Conservation (phyloP, 179 eudicot species). For the Corrigiola litoralis region DNA sequence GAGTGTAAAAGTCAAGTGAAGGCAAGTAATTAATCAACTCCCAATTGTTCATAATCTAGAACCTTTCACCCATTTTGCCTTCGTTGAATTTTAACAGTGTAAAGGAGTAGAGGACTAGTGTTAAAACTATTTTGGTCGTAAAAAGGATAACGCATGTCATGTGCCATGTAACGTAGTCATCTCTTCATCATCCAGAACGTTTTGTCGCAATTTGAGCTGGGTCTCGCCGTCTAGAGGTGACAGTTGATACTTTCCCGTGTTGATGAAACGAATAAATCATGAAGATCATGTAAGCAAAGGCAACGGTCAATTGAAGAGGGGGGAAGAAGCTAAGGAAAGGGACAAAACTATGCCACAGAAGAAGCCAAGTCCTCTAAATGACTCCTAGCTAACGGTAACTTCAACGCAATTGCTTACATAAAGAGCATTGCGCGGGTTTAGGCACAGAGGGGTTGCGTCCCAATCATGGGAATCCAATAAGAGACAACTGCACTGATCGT, state of each 20-base stretch:
- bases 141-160: too few species aligned
- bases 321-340: neutral
- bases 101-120: too few species aligned
- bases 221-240: neutral
- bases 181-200: too few species aligned
- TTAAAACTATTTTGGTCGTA: too few species aligned
- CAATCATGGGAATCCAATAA: neutral
- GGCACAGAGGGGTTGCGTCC: neutral
- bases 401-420: slow-evolving; percentile 4
- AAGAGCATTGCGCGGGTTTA: neutral
- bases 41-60: too few species aligned
- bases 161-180: too few species aligned
- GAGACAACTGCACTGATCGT: neutral
- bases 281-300: neutral
- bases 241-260: neutral
- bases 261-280: neutral
- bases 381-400: slow-evolving; percentile 23
- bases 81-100: too few species aligned
- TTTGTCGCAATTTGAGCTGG: neutral
- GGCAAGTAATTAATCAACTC: too few species aligned
- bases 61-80: too few species aligned
- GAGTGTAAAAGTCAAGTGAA: too few species aligned
- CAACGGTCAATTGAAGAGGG: slow-evolving; percentile 8
- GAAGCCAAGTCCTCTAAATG: neutral
- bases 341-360: neutral